phyloP scores from a whole-genome alignment of 2,329 filamentous ascomycete genomes.

The Penicillium sp. region DNA sequence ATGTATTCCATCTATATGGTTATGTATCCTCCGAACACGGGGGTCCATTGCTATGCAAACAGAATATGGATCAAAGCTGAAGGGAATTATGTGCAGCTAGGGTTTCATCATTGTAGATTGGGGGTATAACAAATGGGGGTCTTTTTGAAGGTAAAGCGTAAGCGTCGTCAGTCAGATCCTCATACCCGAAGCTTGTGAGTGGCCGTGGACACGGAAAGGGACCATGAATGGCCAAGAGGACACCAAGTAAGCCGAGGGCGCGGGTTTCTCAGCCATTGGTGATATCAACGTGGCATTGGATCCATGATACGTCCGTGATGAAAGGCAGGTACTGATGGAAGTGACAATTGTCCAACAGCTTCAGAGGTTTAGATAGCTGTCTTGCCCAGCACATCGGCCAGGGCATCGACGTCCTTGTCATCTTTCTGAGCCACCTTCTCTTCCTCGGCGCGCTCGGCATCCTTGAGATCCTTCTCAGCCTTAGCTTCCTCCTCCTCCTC shows the following conservation, averaged over 20 bases:
- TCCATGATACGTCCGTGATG: conserved; percentile 1
- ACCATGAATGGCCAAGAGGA: conserved; percentile 1
- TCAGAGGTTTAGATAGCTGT: conserved; percentile 45
- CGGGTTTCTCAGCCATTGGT: background rate
- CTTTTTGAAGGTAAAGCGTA: conserved; percentile 15
- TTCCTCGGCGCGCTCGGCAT: conserved; percentile 52
- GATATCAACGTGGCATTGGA: background rate
- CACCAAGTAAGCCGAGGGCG: background rate
- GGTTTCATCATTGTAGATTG: conserved; percentile 22
- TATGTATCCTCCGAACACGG: conserved; percentile 15
- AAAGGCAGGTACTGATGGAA: conserved; percentile 2
- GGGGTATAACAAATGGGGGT: conserved; percentile 25
- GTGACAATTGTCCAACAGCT: background rate
- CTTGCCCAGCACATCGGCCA: conserved; percentile 74
- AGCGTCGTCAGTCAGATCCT: conserved; percentile 20
- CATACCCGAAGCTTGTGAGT: conserved; percentile 6
- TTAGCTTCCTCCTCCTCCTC: conserved; percentile 60
- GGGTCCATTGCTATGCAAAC: conserved; percentile 21
- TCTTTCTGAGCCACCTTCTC: conserved; percentile 69
- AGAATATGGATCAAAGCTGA: conserved; percentile 15
- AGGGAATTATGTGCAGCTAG: conserved; percentile 22
- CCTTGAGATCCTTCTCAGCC: conserved; percentile 68
- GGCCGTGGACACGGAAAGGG: background rate
- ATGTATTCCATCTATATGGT: conserved; percentile 22
- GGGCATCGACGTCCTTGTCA: conserved; percentile 75